Evolutionary conservation across 2,329 filamentous ascomycete species (phyloP).

Genomic region (Capronia coronata): DNA sequence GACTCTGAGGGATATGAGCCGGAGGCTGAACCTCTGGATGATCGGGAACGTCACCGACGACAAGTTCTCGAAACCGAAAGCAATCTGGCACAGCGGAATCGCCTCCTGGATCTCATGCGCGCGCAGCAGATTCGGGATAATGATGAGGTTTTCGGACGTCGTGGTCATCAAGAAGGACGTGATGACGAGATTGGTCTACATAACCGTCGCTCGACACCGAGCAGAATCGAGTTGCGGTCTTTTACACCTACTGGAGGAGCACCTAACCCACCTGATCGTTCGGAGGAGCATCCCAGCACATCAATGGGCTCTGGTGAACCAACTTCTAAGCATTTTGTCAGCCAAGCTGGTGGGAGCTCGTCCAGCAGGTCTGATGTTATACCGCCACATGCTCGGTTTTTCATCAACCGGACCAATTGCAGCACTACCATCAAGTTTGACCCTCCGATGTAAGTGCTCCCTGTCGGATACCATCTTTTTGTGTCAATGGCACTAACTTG

Average conservation of each 20-base stretch:
- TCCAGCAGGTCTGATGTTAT: conserved; percentile 46
- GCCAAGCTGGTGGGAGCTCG: conserved; percentile 32
- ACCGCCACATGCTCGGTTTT: conserved; percentile 43
- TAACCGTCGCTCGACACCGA: conserved; percentile 4
- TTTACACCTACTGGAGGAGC: neutral
- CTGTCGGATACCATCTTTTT: neutral
- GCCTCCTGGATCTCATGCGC: conserved; percentile 14
- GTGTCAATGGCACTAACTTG: neutral
- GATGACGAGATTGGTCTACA: conserved; percentile 4
- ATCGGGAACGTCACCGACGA: conserved; percentile 12
- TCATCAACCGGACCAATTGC: conserved; percentile 70
- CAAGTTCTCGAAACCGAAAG: conserved; percentile 10
- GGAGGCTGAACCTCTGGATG: conserved; percentile 1
- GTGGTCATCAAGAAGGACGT: conserved; percentile 1
- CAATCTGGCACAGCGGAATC: conserved; percentile 10
- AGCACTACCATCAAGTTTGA: conserved; percentile 83
- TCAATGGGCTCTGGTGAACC: neutral
- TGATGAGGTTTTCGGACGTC: conserved; percentile 14
- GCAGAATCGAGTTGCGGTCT: neutral
- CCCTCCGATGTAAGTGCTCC: conserved; percentile 56
- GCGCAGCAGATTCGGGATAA: conserved; percentile 15
- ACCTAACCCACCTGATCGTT: neutral
- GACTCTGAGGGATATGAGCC: conserved; percentile 23
- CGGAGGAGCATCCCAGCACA: conserved; percentile 1
- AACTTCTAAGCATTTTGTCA: conserved; percentile 18